A percentile compares a stretch with the other conserved stretches of the same genome.
Conservation (phyloP, 345 rosid genomes). For the Luvunga scandens region DNA sequence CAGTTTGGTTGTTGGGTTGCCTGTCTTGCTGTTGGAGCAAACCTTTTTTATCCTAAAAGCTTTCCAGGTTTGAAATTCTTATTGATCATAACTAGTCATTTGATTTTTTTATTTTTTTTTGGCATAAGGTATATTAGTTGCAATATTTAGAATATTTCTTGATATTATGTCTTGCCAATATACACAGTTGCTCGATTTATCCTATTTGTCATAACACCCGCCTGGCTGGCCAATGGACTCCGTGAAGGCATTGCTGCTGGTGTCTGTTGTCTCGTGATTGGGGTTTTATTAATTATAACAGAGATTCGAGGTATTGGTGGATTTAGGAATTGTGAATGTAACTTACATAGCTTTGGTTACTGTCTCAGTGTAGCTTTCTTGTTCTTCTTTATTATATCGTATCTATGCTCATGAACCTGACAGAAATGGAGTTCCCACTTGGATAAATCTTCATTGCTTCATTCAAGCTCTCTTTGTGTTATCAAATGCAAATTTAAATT, state of each 20-base stretch:
- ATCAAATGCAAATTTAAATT: not conserved
- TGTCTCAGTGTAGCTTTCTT: slow-evolving; percentile 31
- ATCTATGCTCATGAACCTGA: slow-evolving; percentile 23
- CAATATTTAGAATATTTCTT: not conserved
- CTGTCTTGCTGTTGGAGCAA: slow-evolving; percentile 38
- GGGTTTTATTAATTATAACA: slow-evolving; percentile 14
- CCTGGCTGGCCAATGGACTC: slow-evolving; percentile 36
- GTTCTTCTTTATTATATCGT: slow-evolving; percentile 33
- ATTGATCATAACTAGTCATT: not conserved
- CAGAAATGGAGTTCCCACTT: slow-evolving; percentile 1
- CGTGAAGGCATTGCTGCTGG: slow-evolving; percentile 40
- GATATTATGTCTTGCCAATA: not conserved
- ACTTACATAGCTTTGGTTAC: slow-evolving; percentile 25
- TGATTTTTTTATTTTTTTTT: not conserved
- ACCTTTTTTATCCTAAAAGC: slow-evolving; percentile 40
- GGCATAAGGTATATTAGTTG: too few relatives aligned
- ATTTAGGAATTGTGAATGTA: slow-evolving; percentile 18
- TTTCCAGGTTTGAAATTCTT: slow-evolving; percentile 32
- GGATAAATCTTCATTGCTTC: not conserved
- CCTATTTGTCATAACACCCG: slow-evolving; percentile 40
- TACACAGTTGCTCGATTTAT: slow-evolving; percentile 37
- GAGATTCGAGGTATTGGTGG: slow-evolving; percentile 35
- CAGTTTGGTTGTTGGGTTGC: slow-evolving; percentile 53
- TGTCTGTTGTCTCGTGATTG: slow-evolving; percentile 36
- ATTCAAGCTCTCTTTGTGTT: not conserved